Conservation (phyloP, 805 yeast species). For the Schizosaccharomyces octosporus region DNA sequence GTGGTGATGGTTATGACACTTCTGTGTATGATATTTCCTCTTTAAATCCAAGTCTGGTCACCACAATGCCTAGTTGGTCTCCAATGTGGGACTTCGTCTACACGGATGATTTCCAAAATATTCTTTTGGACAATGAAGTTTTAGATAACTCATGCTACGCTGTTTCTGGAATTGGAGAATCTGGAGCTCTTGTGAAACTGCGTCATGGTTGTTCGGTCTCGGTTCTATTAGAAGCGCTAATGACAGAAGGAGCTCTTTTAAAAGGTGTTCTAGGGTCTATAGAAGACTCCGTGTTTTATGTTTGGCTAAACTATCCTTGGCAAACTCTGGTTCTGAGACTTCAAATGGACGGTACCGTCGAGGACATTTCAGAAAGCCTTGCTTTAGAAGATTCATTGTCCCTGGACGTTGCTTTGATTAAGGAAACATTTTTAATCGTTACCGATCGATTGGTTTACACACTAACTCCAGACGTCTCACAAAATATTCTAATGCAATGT, state of each 20-base stretch:
- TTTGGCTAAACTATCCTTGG: not conserved
- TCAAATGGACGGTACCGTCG: not conserved
- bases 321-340: not conserved
- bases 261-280: not conserved
- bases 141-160: not conserved
- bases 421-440: not conserved
- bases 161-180: not conserved
- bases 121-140: not conserved
- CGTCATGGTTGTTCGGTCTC: not conserved
- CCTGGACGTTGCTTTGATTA: not conserved
- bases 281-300: not conserved
- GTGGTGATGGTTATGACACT: not conserved
- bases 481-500: not conserved
- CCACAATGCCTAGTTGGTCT: not conserved
- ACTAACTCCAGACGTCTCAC: not conserved
- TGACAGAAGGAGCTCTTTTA: not conserved
- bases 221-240: not conserved
- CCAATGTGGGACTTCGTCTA: not conserved
- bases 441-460: not conserved
- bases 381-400: not conserved
- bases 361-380: not conserved
- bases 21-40: not conserved
- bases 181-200: not conserved
- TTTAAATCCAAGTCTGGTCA: not conserved
- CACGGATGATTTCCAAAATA: not conserved